Evolutionary conservation across 495 filamentous ascomycete genomes (phyloP), one percentile per base, ranked within the genome.

Genomic region (Aspergillus sclerotiicarbonarius): DNA sequence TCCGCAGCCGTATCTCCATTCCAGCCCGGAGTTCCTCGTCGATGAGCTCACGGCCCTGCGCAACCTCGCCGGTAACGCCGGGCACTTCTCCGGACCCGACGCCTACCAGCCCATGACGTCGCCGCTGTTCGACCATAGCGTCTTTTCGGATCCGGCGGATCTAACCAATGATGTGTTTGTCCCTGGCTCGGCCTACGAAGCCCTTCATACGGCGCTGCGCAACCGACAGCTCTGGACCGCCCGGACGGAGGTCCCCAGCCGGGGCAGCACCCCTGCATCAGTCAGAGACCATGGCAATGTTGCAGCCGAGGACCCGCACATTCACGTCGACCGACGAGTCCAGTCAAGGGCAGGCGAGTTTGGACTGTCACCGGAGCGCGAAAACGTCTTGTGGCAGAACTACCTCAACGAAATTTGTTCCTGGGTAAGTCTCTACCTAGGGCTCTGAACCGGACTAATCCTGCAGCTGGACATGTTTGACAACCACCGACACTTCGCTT

Each of bases 381-480:
- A 71, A 48, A 67, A 72, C 51, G 31, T 69, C 8, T 61, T 75
- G 32, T 72, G 74, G 66, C 70, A 73, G 57, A 80, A 78, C 43
- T 78, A 74, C 61, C 62, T 79, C 35, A 67, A 72, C 19, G 67
- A 77, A 49, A 71, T 77, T 2, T 76, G 75, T 29, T 67, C 73
- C 43, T 78, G 76, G 67, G 69, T 72, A 21, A 47, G 65, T 57
- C n/a, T 35, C 13, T n/a, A 33, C 4, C 0, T 25, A 16, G 37
- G 8, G 60, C 0, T 1, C 9, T 9, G 33, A 39, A 20, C 18
- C 12, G 21, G 4, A 32, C 19, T 41, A 12, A 46, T 15, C 37
- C 15, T 16, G 48, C 20, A 64, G 76, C 75, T 79, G 10, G 77
- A 80, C 57, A 80, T 76, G 73, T 80, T 80, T 54, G 77, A 79